Percentiles rank a stretch among this genome's conserved stretches.
phyloP scores from a whole-genome alignment of 139 green algal genomes.

The Tetraselmis chui region DNA sequence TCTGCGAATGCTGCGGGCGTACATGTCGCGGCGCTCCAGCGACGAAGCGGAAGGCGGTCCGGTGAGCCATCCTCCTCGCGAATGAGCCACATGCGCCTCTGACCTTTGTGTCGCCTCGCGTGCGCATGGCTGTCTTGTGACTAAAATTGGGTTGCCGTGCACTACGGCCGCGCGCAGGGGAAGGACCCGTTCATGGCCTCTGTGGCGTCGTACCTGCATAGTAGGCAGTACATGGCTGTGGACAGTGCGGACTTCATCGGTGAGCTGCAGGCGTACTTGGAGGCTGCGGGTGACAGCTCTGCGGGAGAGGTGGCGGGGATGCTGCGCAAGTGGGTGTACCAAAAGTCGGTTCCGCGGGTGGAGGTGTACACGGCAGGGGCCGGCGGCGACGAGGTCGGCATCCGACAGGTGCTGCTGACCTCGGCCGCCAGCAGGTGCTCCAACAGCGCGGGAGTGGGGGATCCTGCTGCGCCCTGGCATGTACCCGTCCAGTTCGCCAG shows the following conservation, averaged over 20 bases:
- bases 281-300: too few relatives aligned
- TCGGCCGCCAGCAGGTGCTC: too few relatives aligned
- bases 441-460: too few relatives aligned
- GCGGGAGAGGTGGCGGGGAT: too few relatives aligned
- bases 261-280: conserved; percentile 36
- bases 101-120: neutral
- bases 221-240: conserved; percentile 1
- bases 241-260: conserved; percentile 30
- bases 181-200: neutral
- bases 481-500: too few relatives aligned
- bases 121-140: neutral
- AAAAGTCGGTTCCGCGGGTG: too few relatives aligned
- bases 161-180: neutral
- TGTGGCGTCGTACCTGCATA: neutral
- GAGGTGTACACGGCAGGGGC: too few relatives aligned
- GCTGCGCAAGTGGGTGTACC: too few relatives aligned
- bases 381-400: too few relatives aligned
- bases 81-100: conserved; percentile 1
- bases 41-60: neutral
- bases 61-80: neutral
- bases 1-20: conserved; percentile 82
- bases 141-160: neutral
- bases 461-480: too few relatives aligned
- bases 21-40: conserved; percentile 33
- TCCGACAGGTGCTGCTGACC: too few relatives aligned